Evolutionary conservation across 2,329 filamentous ascomycete genomes (phyloP).

Genomic region (Colletotrichum kahawae): DNA sequence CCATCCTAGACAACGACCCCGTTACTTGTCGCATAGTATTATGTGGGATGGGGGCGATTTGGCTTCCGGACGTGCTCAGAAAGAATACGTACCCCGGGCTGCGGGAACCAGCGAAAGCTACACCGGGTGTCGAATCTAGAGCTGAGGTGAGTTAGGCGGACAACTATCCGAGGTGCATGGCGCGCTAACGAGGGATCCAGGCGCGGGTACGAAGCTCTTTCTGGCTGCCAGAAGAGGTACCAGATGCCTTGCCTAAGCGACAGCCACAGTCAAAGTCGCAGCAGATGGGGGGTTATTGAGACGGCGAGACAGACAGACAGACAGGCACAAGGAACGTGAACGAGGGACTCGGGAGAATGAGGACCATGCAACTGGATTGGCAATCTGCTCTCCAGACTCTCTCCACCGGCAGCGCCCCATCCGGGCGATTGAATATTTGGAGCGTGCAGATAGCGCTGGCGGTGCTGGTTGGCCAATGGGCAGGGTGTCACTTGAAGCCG

Average conservation of each 20-base stretch:
- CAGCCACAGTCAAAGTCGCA: not conserved
- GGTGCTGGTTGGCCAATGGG: slow-evolving; percentile 18
- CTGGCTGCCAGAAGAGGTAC: not conserved
- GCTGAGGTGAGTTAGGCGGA: slow-evolving; percentile 9
- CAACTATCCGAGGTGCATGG: slow-evolving; percentile 3
- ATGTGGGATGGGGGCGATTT: slow-evolving; percentile 7
- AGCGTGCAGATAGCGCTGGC: slow-evolving; percentile 11
- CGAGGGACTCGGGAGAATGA: not conserved
- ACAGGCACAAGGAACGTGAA: not conserved
- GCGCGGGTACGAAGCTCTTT: not conserved
- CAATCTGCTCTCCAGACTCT: slow-evolving; percentile 8
- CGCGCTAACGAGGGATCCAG: slow-evolving; percentile 1
- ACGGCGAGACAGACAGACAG: not conserved
- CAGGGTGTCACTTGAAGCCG: slow-evolving; percentile 15
- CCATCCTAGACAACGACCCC: slow-evolving; percentile 7
- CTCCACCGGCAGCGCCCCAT: not conserved
- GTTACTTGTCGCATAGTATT: slow-evolving; percentile 4
- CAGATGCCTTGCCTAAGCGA: not conserved
- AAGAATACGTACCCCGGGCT: not conserved
- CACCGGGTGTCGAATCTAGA: not conserved
- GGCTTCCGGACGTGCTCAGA: slow-evolving; percentile 10
- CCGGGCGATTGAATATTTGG: slow-evolving; percentile 12
- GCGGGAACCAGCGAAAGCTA: slow-evolving; percentile 6
- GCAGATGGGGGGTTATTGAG: not conserved
- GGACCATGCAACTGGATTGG: not conserved